Conservation (phyloP, 106 monocot genomes). For the Apostasia shenzhenica region DNA sequence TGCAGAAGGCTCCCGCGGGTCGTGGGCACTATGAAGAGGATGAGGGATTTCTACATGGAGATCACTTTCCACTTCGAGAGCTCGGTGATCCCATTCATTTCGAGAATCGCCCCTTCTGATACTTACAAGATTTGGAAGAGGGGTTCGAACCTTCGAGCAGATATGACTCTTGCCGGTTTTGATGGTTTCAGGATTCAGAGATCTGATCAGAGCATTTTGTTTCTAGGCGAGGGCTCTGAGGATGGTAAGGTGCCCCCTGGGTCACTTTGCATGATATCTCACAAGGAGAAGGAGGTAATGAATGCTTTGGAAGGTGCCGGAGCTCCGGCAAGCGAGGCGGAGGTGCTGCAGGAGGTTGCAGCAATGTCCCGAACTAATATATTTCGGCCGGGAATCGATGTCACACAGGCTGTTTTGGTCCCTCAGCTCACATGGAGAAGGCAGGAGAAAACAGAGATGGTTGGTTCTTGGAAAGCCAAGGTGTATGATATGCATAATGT, state of each 20-base stretch:
- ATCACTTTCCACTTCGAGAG: conserved; percentile 94
- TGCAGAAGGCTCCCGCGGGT: conserved; percentile 78
- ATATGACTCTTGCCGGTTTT: conserved; percentile 91
- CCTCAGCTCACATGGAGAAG: conserved; percentile 83
- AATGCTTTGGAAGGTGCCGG: conserved; percentile 79
- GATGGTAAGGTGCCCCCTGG: conserved; percentile 61
- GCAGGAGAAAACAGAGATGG: conserved; percentile 82
- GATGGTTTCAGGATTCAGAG: conserved; percentile 83
- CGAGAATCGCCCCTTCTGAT: conserved; percentile 81
- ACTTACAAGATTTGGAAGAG: conserved; percentile 97
- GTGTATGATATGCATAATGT: conserved; percentile 97
- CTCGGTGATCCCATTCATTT: conserved; percentile 89
- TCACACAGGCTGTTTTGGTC: conserved; percentile 73
- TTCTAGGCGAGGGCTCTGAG: conserved; percentile 82
- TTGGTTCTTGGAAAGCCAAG: conserved; percentile 82
- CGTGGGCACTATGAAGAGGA: conserved; percentile 60
- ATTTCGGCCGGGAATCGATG: conserved; percentile 84
- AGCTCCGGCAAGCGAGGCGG: conserved; percentile 49
- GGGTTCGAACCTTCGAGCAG: conserved; percentile 79
- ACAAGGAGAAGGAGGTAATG: conserved; percentile 81
- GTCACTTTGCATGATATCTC: conserved; percentile 69
- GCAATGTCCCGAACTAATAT: conserved; percentile 78
- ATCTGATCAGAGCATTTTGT: conserved; percentile 74
- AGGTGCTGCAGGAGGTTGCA: conserved; percentile 64
- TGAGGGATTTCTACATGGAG: conserved; percentile 96